Conservation (phyloP, 768 basidiomycete species). For the Mycena capillaripes region DNA sequence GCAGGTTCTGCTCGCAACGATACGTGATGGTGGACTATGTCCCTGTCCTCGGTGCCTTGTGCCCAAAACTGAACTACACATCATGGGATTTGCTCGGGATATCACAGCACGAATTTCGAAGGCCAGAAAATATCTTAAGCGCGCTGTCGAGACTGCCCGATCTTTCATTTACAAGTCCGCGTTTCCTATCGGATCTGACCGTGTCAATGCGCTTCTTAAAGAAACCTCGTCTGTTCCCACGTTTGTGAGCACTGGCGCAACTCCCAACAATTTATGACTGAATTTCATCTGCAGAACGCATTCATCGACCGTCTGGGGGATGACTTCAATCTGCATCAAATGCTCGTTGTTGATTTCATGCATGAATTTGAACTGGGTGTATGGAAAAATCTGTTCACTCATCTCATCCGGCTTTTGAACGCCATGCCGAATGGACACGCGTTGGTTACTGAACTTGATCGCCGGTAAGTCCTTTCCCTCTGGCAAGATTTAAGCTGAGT, state of each 20-base stretch:
- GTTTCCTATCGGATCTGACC: not conserved
- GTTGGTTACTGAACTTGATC: constrained; percentile 40
- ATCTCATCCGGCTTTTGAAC: too few species aligned
- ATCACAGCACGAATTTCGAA: too few species aligned
- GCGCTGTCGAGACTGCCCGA: not conserved
- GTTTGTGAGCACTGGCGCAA: not conserved
- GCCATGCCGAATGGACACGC: constrained; percentile 29
- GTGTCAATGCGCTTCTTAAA: constrained; percentile 7
- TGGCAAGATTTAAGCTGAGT: not conserved
- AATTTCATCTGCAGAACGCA: constrained; percentile 47
- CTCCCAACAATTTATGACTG: too few species aligned
- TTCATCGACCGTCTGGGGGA: constrained; percentile 48
- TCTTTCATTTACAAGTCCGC: constrained; percentile 6
- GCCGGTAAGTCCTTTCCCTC: constrained; percentile 33
- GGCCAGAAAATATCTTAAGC: not conserved
- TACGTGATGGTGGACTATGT: too few species aligned
- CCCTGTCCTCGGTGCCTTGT: too few species aligned
- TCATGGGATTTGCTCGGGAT: too few species aligned
- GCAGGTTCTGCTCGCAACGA: constrained; percentile 24
- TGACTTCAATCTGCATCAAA: too few species aligned
- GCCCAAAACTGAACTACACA: too few species aligned
- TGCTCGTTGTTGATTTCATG: constrained; percentile 51
- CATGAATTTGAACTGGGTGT: constrained; percentile 56
- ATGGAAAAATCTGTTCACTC: constrained; percentile 53
- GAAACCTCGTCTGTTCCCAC: constrained; percentile 27